Base-by-base conservation (phyloP, 257 asterid genomes). In the Rubia yunnanensis region DNA sequence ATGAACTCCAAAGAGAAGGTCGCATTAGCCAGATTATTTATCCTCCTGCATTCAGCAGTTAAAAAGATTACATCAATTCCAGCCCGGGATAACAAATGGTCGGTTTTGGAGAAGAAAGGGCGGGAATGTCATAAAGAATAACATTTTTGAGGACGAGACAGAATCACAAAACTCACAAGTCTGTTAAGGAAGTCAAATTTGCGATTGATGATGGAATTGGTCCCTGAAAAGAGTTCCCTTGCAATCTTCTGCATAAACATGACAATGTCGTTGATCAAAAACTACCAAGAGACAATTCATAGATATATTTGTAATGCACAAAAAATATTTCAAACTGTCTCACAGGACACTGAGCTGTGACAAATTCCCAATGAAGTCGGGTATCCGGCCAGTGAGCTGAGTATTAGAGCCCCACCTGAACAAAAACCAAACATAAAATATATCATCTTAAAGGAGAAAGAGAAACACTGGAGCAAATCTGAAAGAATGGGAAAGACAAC, bases 161-260 rank as follows among this genome's bases (percentile, higher is more conserved):
- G 7, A 15, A 36, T 14, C 1, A 46, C 28, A 64, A 3, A 57
- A 79, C 97, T 80, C 67, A 88, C 96, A 91, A 69, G 73, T 84
- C 90, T 1, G 17, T 74, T 79, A 91, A 73, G 52, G 83, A 31
- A 60, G 84, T 78, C 79, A 91, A 83, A 65, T 79, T 82, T 75
- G 95, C 78, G 74, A 88, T 80, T 8, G 92, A 77, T 31, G 74
- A 58, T 32, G 97, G 97, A 68, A 91, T 86, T 64, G 86, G 69
- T 53, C 97, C 97, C 60, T 81, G 78, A 71, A 91, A 80, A 60
- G 95, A 79, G 77, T 91, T 91, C 55, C 97, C 96, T 65, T 88
- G 91, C 15, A 91, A 73, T 80, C 89, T 80, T 83, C 97, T 91
- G 81, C 56, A 72, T 55, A 64, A 7, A 38, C 32, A 52, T 64